Evolutionary conservation across 495 filamentous ascomycete genomes (phyloP).

Genomic region (Platismatia glauca): DNA sequence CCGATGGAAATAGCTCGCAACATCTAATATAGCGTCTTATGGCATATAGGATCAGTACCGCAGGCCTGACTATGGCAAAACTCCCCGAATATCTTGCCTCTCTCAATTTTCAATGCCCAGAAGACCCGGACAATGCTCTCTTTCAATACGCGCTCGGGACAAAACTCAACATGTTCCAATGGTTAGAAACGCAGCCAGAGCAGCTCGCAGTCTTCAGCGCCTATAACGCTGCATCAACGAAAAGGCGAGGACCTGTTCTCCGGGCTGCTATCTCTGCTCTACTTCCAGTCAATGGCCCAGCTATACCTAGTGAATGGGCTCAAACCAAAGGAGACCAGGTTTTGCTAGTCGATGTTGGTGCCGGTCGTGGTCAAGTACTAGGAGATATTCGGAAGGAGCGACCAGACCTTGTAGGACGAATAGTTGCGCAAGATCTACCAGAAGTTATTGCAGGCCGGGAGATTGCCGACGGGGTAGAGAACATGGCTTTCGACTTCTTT

Average conservation of each 20-base stretch:
- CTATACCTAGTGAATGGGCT: neutral
- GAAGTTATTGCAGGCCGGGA: neutral
- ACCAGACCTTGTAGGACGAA: slow-evolving; percentile 5
- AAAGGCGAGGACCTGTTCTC: neutral
- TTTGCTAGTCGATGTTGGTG: neutral
- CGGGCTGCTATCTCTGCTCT: neutral
- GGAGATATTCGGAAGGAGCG: neutral
- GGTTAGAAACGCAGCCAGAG: neutral
- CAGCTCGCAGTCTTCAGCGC: neutral
- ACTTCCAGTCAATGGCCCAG: neutral
- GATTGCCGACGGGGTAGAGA: slow-evolving; percentile 15
- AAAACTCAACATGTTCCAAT: neutral
- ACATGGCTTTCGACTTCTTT: slow-evolving; percentile 26
- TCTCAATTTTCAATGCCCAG: neutral
- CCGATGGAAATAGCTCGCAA: neutral
- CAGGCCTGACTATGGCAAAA: neutral
- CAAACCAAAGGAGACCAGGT: neutral
- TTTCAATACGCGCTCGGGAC: neutral
- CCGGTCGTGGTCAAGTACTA: neutral
- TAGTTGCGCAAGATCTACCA: slow-evolving; percentile 4
- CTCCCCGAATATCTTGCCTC: slow-evolving; percentile 1
- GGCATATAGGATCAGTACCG: neutral
- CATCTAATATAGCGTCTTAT: neutral
- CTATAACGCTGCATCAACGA: neutral
- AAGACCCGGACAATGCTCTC: neutral